Evolutionary conservation across 108 stramenopile species (phyloP), one percentile per base, ranked within the genome.

Genomic region (Cyclotella choctawhatcheeana): DNA sequence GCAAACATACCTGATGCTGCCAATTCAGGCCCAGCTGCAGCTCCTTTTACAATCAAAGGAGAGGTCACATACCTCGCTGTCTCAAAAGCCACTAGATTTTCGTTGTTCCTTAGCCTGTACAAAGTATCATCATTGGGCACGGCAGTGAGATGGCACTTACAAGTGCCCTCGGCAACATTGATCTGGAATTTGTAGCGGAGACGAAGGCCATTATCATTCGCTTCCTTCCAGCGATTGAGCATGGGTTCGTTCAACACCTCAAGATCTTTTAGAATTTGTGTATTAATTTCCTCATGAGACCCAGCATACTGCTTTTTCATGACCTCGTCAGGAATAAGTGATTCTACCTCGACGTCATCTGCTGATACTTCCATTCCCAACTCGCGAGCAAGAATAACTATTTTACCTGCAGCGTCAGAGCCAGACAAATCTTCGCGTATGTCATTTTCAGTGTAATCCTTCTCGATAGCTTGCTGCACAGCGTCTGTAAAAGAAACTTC

Each of bases 1-100:
- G 93, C 87, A 58, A 96, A 88, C 53, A 96, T 87, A 17, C 93
- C 95, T 48, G 93, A 68, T 26, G 94, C 93, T 13, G 91, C 83
- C 21, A 89, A 73, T 22, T 89, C 88, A 13, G 94, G 87, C 14
- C 91, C 91, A 12, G 93, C 91, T 30, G 93, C 88, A 35, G 94
- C 89, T 29, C 93, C 94, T 76, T 93, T 93, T 26, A 96, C 77
- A 61, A 93, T 89, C 65, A 94, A 64, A 4, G 94, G 94, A 8
- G 90, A 86, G 3, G 86, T 73, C 12, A 75, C 79, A 69, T 89
- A 90, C 30, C 92, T 84, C 29, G 77, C 64, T 0, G 90, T 88
- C 48, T 86, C 85, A 56, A 87, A 86, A 1, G 88, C 77, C 10
- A 87, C 84, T 70, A 86, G 77, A 64, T 89, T 89, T 59, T 89